A percentile compares a stretch with the other conserved stretches of the same genome.
phyloP scores from a whole-genome alignment of 768 basidiomycete species.

The Tylopilus vinaceipallidus region DNA sequence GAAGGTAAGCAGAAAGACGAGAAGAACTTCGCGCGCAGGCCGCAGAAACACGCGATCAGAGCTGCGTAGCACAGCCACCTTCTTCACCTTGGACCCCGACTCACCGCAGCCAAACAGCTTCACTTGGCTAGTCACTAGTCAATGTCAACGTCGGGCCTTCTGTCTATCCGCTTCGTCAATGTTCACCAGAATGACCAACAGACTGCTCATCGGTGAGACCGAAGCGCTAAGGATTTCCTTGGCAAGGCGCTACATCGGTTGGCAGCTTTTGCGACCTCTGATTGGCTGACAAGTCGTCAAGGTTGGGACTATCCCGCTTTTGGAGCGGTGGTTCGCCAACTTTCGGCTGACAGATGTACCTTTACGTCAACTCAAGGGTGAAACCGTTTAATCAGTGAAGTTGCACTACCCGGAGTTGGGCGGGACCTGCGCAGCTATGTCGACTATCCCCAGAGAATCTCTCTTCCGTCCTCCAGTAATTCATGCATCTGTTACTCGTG shows the following conservation, averaged over 20 bases:
- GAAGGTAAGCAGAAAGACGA: conserved; percentile 19
- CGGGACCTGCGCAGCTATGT: conserved; percentile 6
- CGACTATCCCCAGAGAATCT: neutral
- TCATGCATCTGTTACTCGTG: neutral
- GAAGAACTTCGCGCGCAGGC: conserved; percentile 3
- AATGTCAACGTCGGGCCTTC: neutral
- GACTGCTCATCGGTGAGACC: neutral
- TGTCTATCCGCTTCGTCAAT: neutral
- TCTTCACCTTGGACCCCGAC: neutral
- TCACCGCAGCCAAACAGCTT: neutral
- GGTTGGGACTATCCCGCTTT: too few relatives aligned
- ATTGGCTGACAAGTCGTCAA: too few relatives aligned
- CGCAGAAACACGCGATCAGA: conserved; percentile 23
- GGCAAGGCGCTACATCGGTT: too few relatives aligned
- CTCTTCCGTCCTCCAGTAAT: neutral
- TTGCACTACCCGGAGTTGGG: too few relatives aligned
- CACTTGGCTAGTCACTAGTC: neutral
- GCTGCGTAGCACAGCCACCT: conserved; percentile 28
- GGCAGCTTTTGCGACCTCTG: too few relatives aligned
- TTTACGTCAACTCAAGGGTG: conserved; percentile 9
- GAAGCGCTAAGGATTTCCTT: too few relatives aligned
- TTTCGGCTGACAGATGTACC: too few relatives aligned
- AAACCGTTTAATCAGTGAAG: too few relatives aligned
- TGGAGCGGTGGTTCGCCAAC: too few relatives aligned
- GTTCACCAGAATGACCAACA: neutral